Evolutionary conservation across 1,284 basidiomycete genomes (phyloP), one percentile per base, ranked within the genome.

Genomic region (Meira nashicola): DNA sequence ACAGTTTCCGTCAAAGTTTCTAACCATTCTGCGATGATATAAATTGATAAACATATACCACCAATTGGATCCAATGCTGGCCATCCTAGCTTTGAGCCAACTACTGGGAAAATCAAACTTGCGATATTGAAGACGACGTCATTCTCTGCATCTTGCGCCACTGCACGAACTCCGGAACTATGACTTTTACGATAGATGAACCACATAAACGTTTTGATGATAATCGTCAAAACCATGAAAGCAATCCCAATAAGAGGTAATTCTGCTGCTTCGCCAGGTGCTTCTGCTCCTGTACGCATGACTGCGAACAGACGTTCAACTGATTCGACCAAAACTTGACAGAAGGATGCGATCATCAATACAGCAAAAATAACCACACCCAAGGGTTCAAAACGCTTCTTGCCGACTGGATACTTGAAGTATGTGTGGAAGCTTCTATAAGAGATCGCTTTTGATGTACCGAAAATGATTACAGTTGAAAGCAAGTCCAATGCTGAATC

Each of bases 401-500:
- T 83, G 15, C 83, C 83, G 1, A 81, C 80, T 0, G 83, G 83
- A 64, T 83, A 84, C 53, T 76, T 70, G 66, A 67, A 71, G 10
- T 74, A 74, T 8, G 65, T 76, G 58, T 60, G 64, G 64, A 67
- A 71, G 17, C 67, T 69, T 15, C 70, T 67, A 57, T 73, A 74
- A 5, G 70, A 67, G 23, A 71, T 68, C 38, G 71, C 69, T 43
- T 67, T 66, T 19, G 74, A 72, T 10, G 71, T 72, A 51, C 57
- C 65, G 61, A 76, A 78, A 71, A 66, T 80, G 68, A 65, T 79
- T 52, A 83, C 69, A 0, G 83, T 84, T 15, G 81, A 82, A 1
- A 85, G 65, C 17, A 84, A 77, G 56, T 85, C 83, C 61, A 85
- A 80, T 0, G 80, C 82, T 17, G 81, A 82, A 71, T 84, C 83